Evolutionary conservation across 129 eudicot genomes (phyloP).

Genomic region (Saussurea involucrata): DNA sequence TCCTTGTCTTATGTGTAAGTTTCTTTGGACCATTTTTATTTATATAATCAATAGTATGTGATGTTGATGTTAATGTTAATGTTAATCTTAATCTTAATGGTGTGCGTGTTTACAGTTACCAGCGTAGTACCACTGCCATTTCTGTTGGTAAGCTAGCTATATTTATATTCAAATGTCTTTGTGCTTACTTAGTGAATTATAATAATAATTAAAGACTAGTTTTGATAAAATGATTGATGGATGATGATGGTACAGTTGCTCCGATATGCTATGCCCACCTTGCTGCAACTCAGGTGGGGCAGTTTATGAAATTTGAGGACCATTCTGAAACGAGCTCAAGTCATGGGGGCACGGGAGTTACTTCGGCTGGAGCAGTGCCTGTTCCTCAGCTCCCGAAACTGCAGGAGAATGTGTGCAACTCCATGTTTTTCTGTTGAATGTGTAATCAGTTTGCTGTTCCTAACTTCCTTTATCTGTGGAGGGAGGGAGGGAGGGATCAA

Average conservation of each 20-base stretch:
- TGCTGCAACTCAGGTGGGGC: constrained; percentile 69
- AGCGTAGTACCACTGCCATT: constrained; percentile 87
- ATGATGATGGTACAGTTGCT: constrained; percentile 46
- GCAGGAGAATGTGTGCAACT: constrained; percentile 48
- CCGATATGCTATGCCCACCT: constrained; percentile 70
- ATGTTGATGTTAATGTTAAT: too few species aligned
- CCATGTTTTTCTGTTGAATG: constrained; percentile 66
- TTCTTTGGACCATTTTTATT: neutral
- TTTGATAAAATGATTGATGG: neutral
- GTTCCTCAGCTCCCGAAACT: constrained; percentile 66
- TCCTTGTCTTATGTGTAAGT: constrained; percentile 77
- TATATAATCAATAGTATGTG: neutral
- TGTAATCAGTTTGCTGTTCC: neutral
- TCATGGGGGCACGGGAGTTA: constrained; percentile 51
- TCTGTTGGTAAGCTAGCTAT: constrained; percentile 64
- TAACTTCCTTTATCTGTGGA: neutral
- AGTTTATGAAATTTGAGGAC: constrained; percentile 63
- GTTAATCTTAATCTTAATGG: neutral
- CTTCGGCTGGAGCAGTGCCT: constrained; percentile 40
- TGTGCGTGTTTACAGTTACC: constrained; percentile 53
- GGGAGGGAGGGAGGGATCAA: neutral
- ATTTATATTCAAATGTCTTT: neutral
- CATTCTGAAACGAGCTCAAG: constrained; percentile 55
- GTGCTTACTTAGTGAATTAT: neutral
- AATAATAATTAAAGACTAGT: neutral